Evolutionary conservation across 2,329 filamentous ascomycete genomes (phyloP).

Genomic region (Xylaria sp.): DNA sequence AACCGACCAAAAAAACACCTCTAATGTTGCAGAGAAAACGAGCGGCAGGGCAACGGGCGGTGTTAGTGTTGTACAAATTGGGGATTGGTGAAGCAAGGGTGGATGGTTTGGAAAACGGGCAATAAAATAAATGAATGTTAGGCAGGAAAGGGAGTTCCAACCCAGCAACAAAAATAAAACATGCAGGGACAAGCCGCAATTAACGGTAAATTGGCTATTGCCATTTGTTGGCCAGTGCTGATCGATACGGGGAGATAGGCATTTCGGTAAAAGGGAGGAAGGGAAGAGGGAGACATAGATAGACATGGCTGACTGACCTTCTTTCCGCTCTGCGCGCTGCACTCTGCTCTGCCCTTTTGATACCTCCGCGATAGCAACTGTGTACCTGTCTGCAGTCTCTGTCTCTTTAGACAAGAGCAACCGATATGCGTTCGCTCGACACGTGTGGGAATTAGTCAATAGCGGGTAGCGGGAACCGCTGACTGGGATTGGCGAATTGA

Average conservation of each 20-base stretch:
- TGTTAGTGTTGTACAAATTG: constrained; percentile 23
- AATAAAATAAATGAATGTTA: constrained; percentile 19
- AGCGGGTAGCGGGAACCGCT: background rate
- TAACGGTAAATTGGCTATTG: constrained; percentile 14
- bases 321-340: background rate
- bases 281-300: background rate
- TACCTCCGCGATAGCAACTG: background rate
- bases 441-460: constrained; percentile 12
- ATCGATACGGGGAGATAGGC: background rate
- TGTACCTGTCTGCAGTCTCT: background rate
- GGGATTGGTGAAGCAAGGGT: background rate
- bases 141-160: constrained; percentile 17
- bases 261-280: background rate
- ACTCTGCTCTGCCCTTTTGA: background rate
- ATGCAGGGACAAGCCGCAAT: constrained; percentile 14
- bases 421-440: constrained; percentile 11
- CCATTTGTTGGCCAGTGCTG: constrained; percentile 16
- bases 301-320: constrained; percentile 10
- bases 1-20: constrained; percentile 38
- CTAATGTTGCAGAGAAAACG: constrained; percentile 11
- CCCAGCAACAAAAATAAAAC: background rate
- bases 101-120: background rate
- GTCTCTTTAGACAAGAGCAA: constrained; percentile 6
- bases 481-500: constrained; percentile 22
- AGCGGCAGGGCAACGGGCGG: constrained; percentile 13